Conservation (phyloP, 805 yeast genomes). For the Wickerhamiella nectarea region DNA sequence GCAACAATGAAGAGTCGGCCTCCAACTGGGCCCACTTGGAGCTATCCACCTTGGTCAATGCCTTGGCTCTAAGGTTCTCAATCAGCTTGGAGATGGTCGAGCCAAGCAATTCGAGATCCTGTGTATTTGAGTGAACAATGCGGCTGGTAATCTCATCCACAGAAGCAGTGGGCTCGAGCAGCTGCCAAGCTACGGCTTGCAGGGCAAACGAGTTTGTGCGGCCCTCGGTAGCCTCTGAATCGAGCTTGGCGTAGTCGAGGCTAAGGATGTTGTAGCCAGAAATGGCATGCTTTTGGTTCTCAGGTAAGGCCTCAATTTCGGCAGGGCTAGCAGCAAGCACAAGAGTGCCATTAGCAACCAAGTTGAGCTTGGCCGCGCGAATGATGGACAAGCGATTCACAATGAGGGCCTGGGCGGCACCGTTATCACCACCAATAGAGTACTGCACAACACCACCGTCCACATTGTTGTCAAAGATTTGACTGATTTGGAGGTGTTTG, state of each 20-base stretch:
- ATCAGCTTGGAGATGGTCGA: slow-evolving; percentile 34
- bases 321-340: slow-evolving; percentile 28
- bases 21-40: slow-evolving; percentile 26
- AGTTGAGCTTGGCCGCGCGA: slow-evolving; percentile 33
- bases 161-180: slow-evolving; percentile 46
- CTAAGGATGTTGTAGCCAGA: slow-evolving; percentile 40
- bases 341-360: slow-evolving; percentile 43
- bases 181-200: slow-evolving; percentile 71
- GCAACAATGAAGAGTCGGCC: slow-evolving; percentile 18
- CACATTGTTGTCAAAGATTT: slow-evolving; percentile 56
- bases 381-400: slow-evolving; percentile 50
- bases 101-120: slow-evolving; percentile 65
- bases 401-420: slow-evolving; percentile 28
- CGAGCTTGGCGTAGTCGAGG: slow-evolving; percentile 52
- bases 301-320: slow-evolving; percentile 40
- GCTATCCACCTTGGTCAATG: slow-evolving; percentile 27
- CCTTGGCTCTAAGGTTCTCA: slow-evolving; percentile 20
- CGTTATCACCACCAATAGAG: slow-evolving; percentile 29
- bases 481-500: slow-evolving; percentile 37
- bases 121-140: slow-evolving; percentile 67
- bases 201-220: slow-evolving; percentile 59
- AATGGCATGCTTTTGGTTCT: slow-evolving; percentile 37
- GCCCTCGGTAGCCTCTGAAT: slow-evolving; percentile 47
- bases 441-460: slow-evolving; percentile 68
- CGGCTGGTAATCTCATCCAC: slow-evolving; percentile 55